phyloP scores from a whole-genome alignment of 106 monocot genomes.

The Amphibolis antarctica region DNA sequence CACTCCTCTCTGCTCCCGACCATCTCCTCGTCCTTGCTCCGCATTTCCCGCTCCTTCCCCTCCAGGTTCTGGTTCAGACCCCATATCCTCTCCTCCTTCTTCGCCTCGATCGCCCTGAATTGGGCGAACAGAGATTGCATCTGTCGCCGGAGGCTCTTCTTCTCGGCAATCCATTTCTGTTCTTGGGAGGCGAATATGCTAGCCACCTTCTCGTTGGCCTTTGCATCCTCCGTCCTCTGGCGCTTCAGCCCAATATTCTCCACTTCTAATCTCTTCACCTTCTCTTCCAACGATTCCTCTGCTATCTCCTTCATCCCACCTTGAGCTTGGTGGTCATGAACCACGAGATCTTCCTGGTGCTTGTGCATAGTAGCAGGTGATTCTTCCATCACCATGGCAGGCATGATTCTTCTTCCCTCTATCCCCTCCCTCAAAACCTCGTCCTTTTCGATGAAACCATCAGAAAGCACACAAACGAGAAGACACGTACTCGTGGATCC shows the following conservation, averaged over 20 bases:
- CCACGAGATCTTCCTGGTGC: not conserved
- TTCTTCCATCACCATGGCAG: not conserved
- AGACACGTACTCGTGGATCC: too few relatives aligned
- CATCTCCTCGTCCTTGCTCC: slow-evolving; percentile 16
- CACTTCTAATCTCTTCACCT: slow-evolving; percentile 14
- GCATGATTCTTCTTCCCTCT: not conserved
- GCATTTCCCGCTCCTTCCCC: slow-evolving; percentile 36
- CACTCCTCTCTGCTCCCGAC: not conserved
- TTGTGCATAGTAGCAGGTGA: not conserved
- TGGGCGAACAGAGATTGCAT: slow-evolving; percentile 41
- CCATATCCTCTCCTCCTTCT: slow-evolving; percentile 30
- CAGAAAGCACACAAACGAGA: not conserved
- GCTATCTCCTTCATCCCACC: not conserved
- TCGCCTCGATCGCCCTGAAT: slow-evolving; percentile 19
- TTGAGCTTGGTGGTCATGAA: not conserved
- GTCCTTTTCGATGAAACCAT: not conserved
- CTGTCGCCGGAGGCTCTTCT: slow-evolving; percentile 40
- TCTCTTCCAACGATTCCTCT: not conserved
- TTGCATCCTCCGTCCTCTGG: slow-evolving; percentile 58
- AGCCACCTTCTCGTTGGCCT: slow-evolving; percentile 86
- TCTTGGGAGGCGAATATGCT: slow-evolving; percentile 72
- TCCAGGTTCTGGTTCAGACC: slow-evolving; percentile 23
- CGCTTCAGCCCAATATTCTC: slow-evolving; percentile 38
- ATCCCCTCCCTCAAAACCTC: not conserved
- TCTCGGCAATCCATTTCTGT: slow-evolving; percentile 69